Evolutionary conservation across 164 flowering plant species (phyloP).

Genomic region (Annona cherimola): DNA sequence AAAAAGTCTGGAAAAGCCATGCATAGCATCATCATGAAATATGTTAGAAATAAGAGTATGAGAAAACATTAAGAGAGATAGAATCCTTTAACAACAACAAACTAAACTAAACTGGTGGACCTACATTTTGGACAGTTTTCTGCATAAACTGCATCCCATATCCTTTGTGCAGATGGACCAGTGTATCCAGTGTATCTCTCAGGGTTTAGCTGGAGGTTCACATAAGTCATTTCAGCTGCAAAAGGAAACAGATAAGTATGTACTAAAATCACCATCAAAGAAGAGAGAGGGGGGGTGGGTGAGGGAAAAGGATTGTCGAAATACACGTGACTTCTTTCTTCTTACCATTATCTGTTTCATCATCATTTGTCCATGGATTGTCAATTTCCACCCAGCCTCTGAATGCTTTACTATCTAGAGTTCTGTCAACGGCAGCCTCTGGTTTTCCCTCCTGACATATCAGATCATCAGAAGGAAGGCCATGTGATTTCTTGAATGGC

Average conservation of each 20-base stretch:
- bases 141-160: constrained; percentile 90
- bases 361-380: constrained; percentile 98
- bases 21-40: neutral
- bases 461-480: constrained; percentile 58
- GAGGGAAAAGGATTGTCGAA: neutral
- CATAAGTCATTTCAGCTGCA: constrained; percentile 94
- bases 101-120: constrained; percentile 9
- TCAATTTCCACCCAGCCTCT: constrained; percentile 85
- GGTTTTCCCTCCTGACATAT: constrained; percentile 94
- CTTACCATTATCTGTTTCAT: constrained; percentile 90
- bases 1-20: neutral
- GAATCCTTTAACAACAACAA: neutral
- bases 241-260: constrained; percentile 5
- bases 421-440: constrained; percentile 84
- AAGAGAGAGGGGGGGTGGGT: neutral
- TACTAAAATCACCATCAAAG: neutral
- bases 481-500: constrained; percentile 56
- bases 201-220: constrained; percentile 85
- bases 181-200: constrained; percentile 91
- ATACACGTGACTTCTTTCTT: constrained; percentile 11
- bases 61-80: too few relatives aligned
- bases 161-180: constrained; percentile 93
- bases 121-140: constrained; percentile 92
- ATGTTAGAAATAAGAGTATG: neutral
- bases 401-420: constrained; percentile 77